Base-by-base conservation (phyloP, 176 grass and related monocot genomes). In the Zea mays region DNA sequence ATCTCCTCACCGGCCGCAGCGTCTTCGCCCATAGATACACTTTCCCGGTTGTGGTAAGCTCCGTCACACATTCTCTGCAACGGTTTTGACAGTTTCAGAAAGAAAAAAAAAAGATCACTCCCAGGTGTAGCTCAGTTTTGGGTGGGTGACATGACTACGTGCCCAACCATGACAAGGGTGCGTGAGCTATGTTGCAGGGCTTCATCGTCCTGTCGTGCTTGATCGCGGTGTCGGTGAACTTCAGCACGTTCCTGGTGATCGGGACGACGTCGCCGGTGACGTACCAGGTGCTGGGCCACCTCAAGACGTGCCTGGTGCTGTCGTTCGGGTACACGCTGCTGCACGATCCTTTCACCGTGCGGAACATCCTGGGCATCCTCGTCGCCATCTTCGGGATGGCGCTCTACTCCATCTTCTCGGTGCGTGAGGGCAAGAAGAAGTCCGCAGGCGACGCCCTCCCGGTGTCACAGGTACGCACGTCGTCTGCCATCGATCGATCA, bases 181-280 rank as follows among this genome's bases (percentile, higher is more conserved):
- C 27, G 27, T 27, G 27, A 27, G 27, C 27, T 27, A 27, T 27
- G 27, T 27, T 27, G 67, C 67, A 97, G 93, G 90, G 77, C 13
- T 97, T 97, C 65, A 97, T 97, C 58, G n/a, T 97, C 5, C 79
- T 97, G 65, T 97, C 93, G 21, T 97, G 93, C 55, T 80, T 93
- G 85, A 97, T 97, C 44, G 88, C 93, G 13, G 93, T 97, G 62
- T 97, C 90, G 1, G 93, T 97, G 49, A 97, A 97, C 90, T 97
- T 97, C 78, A 93, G 90, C 74, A 97, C 93, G 20, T 97, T 97
- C 79, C 83, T 97, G 14, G 93, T 97, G 52, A 97, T 97, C 48
- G 93, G 93, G 54, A 93, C 90, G 8, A 97, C 93, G 56, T 97
- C 93, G 6, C 93, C 93, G 27, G 93, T 97, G 54, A 97, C 93